Evolutionary conservation across 2,329 filamentous ascomycete genomes (phyloP).

Genomic region (Ophiostoma triangulosporum): DNA sequence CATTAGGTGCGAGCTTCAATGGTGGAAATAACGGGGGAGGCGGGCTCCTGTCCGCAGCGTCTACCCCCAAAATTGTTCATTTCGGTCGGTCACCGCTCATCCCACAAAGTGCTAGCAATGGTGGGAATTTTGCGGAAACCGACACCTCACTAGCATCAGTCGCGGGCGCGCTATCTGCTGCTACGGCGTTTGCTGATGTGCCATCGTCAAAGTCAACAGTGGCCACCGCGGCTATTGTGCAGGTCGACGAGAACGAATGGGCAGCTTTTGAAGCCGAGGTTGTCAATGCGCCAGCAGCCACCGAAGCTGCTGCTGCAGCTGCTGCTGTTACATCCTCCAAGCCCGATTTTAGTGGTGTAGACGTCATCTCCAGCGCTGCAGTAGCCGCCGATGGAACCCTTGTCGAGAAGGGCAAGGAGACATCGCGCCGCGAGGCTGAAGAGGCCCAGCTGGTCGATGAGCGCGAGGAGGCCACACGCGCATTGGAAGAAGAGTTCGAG

Average conservation of each 20-base stretch:
- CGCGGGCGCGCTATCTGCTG: background rate
- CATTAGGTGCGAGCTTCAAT: background rate
- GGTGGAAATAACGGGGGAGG: background rate
- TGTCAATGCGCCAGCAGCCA: constrained; percentile 38
- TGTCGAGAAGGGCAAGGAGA: constrained; percentile 25
- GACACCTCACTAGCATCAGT: background rate
- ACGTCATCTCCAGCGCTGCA: constrained; percentile 55
- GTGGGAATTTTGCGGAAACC: background rate
- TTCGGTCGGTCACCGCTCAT: constrained; percentile 27
- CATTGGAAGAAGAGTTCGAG: constrained; percentile 65
- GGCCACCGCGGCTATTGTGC: constrained; percentile 6
- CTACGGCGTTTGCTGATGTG: background rate
- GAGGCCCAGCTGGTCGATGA: constrained; percentile 50
- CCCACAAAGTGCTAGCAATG: constrained; percentile 13
- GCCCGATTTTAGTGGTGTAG: constrained; percentile 20
- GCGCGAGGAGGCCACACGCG: constrained; percentile 60
- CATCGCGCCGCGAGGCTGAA: constrained; percentile 37
- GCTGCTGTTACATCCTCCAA: background rate
- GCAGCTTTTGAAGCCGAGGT: constrained; percentile 71
- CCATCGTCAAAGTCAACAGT: no score
- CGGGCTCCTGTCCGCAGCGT: constrained; percentile 24
- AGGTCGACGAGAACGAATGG: constrained; percentile 66
- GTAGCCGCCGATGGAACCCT: constrained; percentile 51
- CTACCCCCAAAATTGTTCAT: constrained; percentile 27
- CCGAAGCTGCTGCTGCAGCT: constrained; percentile 5